Base-by-base conservation (phyloP, 352 stramenopile genomes). In the Phytophthora sojae region DNA sequence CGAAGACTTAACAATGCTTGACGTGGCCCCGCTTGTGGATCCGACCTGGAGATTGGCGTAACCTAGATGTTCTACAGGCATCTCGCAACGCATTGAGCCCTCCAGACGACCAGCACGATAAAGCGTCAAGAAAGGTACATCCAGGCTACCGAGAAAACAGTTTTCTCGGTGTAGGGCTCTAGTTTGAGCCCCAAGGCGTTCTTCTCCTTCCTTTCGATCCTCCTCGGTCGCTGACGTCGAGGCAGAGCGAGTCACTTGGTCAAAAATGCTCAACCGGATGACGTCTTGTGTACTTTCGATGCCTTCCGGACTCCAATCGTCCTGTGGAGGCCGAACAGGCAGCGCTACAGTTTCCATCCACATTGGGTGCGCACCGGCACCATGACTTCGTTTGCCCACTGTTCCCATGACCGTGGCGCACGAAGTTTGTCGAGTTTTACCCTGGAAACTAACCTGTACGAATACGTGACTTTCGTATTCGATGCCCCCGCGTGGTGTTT, bases 291-390 rank as follows among this genome's bases (percentile, higher is more conserved):
- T 81, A 21, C 80, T 82, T 32, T 85, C 71, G 17, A 98, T 83
- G 11, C 80, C 81, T 15, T 82, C 79, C 2, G 91, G 83, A 7
- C 80, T 96, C 81, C 86, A 97, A 68, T 97, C 91, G 61, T 93
- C 81, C 37, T 88, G 77, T 12, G 88, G 89, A 8, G 92, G 81
- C 32, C 80, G 80, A 69, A 99, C 97, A 15, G 96, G 90, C 39
- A 99, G 51, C 12, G 83, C 73, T 8, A 98, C 39, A 6, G 94
- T 98, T 73, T 99, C 88, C 78, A 98, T 98, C 95, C 95, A 99
- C 67, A 91, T 80, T 2, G 94, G 90, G 14, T 87, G 79, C 0
- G 75, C 73, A 14, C 64, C 69, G 12, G n/a, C 25, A 39, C 47
- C 45, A 26, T 64, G 44, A 19, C 50, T 57, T 7, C 42, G 29